Percentiles rank a stretch among this genome's conserved stretches.
Evolutionary conservation across 75 land plant genomes (phyloP).

Genomic region (Selaginella moellendorffii): DNA sequence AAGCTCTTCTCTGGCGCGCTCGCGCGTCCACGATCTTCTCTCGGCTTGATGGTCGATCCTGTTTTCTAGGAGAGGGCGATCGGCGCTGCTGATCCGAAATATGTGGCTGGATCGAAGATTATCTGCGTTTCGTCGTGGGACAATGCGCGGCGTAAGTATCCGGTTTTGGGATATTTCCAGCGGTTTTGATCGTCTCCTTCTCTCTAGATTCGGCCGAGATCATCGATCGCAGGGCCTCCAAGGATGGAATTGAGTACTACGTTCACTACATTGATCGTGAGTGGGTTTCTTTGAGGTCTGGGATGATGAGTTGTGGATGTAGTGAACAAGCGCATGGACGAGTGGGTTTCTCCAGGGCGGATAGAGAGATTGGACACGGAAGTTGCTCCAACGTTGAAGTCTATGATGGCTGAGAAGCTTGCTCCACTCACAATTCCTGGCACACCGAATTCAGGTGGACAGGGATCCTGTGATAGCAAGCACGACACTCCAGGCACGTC

Average conservation of each 20-base stretch:
- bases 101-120: constrained; percentile 21
- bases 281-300: constrained; percentile 11
- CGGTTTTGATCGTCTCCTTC: neutral
- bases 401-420: constrained; percentile 18
- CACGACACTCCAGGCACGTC: constrained; percentile 31
- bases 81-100: no score
- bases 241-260: constrained; percentile 30
- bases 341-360: constrained; percentile 29
- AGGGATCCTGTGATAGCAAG: constrained; percentile 19
- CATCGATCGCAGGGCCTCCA: constrained; percentile 29
- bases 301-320: neutral
- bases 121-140: constrained; percentile 33
- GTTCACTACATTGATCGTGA: constrained; percentile 34
- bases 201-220: constrained; percentile 34
- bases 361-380: constrained; percentile 20
- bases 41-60: no score
- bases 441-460: constrained; percentile 16
- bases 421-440: constrained; percentile 21
- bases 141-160: constrained; percentile 28
- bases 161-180: neutral
- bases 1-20: no score
- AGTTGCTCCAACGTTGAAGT: constrained; percentile 16
- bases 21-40: no score
- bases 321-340: constrained; percentile 38
- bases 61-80: no score